Evolutionary conservation across 2,329 filamentous ascomycete genomes (phyloP).

Genomic region (Xylaria multiplex): DNA sequence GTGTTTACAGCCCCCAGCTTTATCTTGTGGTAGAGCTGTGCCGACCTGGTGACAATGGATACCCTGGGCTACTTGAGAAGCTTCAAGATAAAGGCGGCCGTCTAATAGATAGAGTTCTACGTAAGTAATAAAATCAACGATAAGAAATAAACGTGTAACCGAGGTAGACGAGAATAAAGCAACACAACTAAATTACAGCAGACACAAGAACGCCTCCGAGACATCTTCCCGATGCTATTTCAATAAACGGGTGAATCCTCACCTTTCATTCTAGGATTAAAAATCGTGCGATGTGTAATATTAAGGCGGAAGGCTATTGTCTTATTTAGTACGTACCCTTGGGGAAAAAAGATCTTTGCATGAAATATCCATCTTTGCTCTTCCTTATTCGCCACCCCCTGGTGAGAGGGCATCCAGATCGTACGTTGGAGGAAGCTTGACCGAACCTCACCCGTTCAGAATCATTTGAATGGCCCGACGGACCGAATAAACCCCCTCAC

Average conservation of each 20-base stretch:
- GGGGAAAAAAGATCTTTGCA: slow-evolving; percentile 1
- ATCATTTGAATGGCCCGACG: not conserved
- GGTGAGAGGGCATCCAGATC: not conserved
- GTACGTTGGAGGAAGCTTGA: slow-evolving; percentile 11
- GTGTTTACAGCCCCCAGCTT: not conserved
- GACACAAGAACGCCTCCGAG: not conserved
- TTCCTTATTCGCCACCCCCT: slow-evolving; percentile 7
- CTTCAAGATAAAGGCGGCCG: too few species aligned
- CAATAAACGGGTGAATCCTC: not conserved
- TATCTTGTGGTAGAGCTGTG: slow-evolving; percentile 28
- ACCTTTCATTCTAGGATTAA: slow-evolving; percentile 10
- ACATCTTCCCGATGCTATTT: not conserved
- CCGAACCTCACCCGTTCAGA: slow-evolving; percentile 4
- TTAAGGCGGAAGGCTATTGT: not conserved
- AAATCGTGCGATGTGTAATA: not conserved
- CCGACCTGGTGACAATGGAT: slow-evolving; percentile 27
- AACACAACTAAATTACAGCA: not conserved
- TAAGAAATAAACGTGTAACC: not conserved
- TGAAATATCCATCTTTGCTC: not conserved
- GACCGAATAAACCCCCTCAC: slow-evolving; percentile 14
- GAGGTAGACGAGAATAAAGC: not conserved
- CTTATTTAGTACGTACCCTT: not conserved
- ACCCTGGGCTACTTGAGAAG: slow-evolving; percentile 6
- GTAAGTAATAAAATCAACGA: slow-evolving; percentile 2
- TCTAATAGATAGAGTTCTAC: not conserved